Conservation (phyloP, 2,329 filamentous ascomycete species). For the Colletotrichum orchidophilum region DNA sequence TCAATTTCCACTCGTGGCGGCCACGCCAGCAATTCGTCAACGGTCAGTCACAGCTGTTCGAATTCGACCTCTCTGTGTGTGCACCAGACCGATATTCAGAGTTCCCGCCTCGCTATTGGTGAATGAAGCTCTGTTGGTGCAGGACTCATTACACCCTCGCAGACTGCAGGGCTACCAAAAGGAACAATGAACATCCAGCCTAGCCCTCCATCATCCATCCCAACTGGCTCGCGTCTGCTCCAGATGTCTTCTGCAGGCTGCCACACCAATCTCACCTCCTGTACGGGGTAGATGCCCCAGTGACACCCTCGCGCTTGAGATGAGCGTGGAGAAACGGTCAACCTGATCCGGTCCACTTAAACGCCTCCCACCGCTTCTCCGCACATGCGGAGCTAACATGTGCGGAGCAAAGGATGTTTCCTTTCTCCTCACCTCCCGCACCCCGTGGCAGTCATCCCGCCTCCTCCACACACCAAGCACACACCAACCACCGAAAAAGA, state of each 20-base stretch:
- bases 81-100: too few relatives aligned
- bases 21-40: neutral
- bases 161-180: neutral
- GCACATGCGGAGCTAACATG: slow-evolving; percentile 31
- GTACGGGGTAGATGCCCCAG: neutral
- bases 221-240: slow-evolving; percentile 1
- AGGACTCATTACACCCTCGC: too few relatives aligned
- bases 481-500: neutral
- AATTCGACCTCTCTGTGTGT: too few relatives aligned
- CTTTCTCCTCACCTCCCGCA: slow-evolving; percentile 24
- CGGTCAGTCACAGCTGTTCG: neutral
- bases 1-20: neutral
- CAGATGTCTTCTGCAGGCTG: neutral
- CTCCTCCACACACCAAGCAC: slow-evolving; percentile 1
- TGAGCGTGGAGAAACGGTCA: slow-evolving; percentile 20
- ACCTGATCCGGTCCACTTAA: slow-evolving; percentile 24
- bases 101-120: too few relatives aligned
- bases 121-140: too few relatives aligned
- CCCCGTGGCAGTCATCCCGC: slow-evolving; percentile 8
- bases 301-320: neutral
- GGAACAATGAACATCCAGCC: neutral
- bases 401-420: slow-evolving; percentile 25
- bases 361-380: slow-evolving; percentile 20
- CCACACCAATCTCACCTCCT: neutral
- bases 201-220: neutral